Base-by-base conservation (phyloP, 805 yeast genomes). In the Clavispora asparagi region DNA sequence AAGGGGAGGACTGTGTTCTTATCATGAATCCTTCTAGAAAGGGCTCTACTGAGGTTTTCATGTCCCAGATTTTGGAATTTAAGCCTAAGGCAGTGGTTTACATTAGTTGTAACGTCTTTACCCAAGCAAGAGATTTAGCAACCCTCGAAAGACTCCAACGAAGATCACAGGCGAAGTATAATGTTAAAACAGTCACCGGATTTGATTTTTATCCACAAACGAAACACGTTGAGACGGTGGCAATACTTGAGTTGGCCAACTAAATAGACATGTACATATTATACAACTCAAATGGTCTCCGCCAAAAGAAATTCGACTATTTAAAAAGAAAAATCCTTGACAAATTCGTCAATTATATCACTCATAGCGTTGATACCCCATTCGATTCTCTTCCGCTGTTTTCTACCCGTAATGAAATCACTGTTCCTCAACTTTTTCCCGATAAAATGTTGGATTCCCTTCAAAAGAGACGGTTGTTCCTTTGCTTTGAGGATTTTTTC, bases 361-460 rank as follows among this genome's bases (percentile, higher is more conserved):
- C 73, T 63, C 62, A 78, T 67, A 1, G 79, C 66, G 43, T 74
- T 78, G 16, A 74, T 70, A 2, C 85, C 94, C 95, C 95, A 87
- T 29, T 71, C 68, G 1, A 85, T 77, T 54, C 91, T 73, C 39
- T 63, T 71, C 31, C 60, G 68, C 56, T 82, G 86, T 55, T 74
- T 76, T 51, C 71, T 73, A 13, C 88, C 82, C 43, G 67, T 67
- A 35, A 81, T 60, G 37, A 79, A 65, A 48, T 70, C 73, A 61
- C 82, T 73, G 17, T 59, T 57, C 49, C 66, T 59, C 19, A 83
- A 71, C 36, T 66, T 67, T 45, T 72, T 71, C 38, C 71, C 75
- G 36, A 83, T 62, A 57, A 85, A 83, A 50, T 74, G 81, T 55
- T 79, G 83, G 39, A 88, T 58, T 5, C 95, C 95, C 58, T 82